A percentile compares a stretch with the other conserved stretches of the same genome.
Conservation (phyloP, 345 rosid genomes). For the Eucalyptus shirleyi region DNA sequence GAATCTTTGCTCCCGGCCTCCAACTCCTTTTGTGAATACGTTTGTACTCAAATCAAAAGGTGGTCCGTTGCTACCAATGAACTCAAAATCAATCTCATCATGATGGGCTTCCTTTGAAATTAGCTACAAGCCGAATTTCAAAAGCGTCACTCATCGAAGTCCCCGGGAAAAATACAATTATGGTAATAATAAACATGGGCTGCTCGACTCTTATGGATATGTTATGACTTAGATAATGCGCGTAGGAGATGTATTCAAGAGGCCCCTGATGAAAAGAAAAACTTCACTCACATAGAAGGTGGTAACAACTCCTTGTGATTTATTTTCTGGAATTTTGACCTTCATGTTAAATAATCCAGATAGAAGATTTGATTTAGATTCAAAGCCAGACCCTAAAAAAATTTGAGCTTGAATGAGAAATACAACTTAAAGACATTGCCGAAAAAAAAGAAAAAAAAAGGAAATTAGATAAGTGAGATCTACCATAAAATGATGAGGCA, state of each 20-base stretch:
- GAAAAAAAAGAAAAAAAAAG: not conserved
- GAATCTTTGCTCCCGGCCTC: not conserved
- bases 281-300: not conserved
- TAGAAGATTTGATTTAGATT: not conserved
- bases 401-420: not conserved
- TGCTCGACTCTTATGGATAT: not conserved
- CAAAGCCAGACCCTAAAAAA: not conserved
- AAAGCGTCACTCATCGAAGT: not conserved
- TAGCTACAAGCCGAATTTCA: not conserved
- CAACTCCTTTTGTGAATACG: not conserved
- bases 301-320: not conserved
- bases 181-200: not conserved
- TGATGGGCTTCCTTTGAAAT: not conserved
- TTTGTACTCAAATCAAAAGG: not conserved
- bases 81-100: conserved; percentile 7
- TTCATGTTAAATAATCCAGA: not conserved
- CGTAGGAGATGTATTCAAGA: not conserved
- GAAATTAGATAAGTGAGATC: not conserved
- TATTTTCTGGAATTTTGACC: not conserved
- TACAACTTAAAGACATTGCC: not conserved
- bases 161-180: not conserved
- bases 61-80: not conserved
- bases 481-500: not conserved
- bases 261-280: not conserved
- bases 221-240: not conserved